Conservation (phyloP, 768 basidiomycete genomes). For the Lepiota brunneoincarnata region DNA sequence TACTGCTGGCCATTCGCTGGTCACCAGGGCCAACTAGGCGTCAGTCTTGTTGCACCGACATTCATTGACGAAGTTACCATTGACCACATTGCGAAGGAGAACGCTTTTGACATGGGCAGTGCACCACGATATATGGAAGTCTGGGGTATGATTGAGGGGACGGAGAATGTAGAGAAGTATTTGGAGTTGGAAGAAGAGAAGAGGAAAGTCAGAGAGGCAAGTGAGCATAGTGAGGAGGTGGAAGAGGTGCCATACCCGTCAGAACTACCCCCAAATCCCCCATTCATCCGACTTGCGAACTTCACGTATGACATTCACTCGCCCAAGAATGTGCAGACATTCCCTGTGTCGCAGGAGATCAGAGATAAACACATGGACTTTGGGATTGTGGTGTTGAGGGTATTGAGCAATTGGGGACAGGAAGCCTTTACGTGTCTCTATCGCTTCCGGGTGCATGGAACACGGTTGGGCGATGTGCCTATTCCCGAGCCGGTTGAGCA, state of each 20-base stretch:
- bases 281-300: slow-evolving; percentile 62
- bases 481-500: slow-evolving; percentile 22
- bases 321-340: slow-evolving; percentile 69
- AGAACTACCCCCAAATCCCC: slow-evolving; percentile 43
- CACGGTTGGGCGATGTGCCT: slow-evolving; percentile 41
- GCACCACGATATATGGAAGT: slow-evolving; percentile 88
- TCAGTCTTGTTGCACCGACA: slow-evolving; percentile 73
- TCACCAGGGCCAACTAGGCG: slow-evolving; percentile 74
- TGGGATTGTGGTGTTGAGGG: slow-evolving; percentile 75
- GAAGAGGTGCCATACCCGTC: slow-evolving; percentile 40
- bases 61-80: slow-evolving; percentile 76
- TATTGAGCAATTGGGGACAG: slow-evolving; percentile 87
- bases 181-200: slow-evolving; percentile 50
- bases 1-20: slow-evolving; percentile 95
- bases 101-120: slow-evolving; percentile 76
- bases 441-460: slow-evolving; percentile 78
- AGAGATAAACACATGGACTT: slow-evolving; percentile 75
- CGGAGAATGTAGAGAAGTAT: slow-evolving; percentile 65
- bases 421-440: slow-evolving; percentile 87
- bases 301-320: slow-evolving; percentile 66
- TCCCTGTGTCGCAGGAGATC: slow-evolving; percentile 69
- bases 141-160: slow-evolving; percentile 85
- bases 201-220: slow-evolving; percentile 31
- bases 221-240: slow-evolving; percentile 21
- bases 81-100: slow-evolving; percentile 83